Evolutionary conservation across 192 early-diverging fungal species (phyloP), one percentile per base, ranked within the genome.

Genomic region (Diversispora epigaea): DNA sequence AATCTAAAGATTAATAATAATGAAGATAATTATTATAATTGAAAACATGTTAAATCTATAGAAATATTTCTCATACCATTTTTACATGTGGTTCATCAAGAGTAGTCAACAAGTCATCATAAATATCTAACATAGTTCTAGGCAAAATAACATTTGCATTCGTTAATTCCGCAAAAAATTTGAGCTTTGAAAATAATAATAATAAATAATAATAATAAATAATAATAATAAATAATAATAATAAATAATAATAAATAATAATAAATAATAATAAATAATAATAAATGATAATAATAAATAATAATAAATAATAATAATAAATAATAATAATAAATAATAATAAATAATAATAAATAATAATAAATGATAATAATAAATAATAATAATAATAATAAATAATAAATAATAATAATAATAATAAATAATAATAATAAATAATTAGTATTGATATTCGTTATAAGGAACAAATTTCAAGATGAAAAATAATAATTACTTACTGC

Each of bases 151-250:
- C 89, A 76, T 91, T 90, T 22, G 91, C 85, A 76, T 87, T 90
- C 60, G 94, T 89, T 22, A 94, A 84, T 78, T 93, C 88, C 6
- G 86, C 92, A 85, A 93, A 93, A 79, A 90, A 97, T 75, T 64
- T 75, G 2, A 75, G 44, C 73, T 75, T n/a, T 12, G 6, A 40
- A 4, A 22, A 17, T n/a, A 63, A 39, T 8, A 32, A 8, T 8
- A 25, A 25, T n/a, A 11, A 25, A 60, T 60, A 43, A 25, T 17
- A 39, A 63, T 41, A 40, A 15, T 32, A 21, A 3, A 19, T 8
- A 56, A 56, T 56, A 25, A 25, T 25, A 25, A 60, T n/a, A 14
- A 40, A 6, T 17, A 25, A 12, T 32, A 62, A 15, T 40, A 43
- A n/a, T 43, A 15, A 49, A 45, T 39, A 21, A 19, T 44, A 41